Percentiles rank a stretch among this genome's conserved stretches.
Evolutionary conservation across 148 eudicot species (phyloP).

Genomic region (Drosera capensis): DNA sequence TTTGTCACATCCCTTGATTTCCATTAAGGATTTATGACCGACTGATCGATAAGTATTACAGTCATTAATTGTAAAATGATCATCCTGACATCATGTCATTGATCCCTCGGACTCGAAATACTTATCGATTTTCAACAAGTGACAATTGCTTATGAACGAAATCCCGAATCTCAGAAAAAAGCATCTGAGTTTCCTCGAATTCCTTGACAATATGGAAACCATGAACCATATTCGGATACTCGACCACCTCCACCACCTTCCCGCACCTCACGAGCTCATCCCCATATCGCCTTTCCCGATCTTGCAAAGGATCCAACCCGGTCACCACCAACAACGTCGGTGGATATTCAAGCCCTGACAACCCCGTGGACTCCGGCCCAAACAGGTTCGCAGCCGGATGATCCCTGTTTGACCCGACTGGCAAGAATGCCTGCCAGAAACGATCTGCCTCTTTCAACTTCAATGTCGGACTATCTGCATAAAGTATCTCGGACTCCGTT

Average conservation of each 20-base stretch:
- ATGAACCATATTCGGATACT: conserved; percentile 21
- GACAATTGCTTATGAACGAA: conserved; percentile 17
- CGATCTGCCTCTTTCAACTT: conserved; percentile 10
- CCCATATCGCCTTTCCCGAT: conserved; percentile 20
- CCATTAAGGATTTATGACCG: too few relatives aligned
- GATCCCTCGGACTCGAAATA: too few relatives aligned
- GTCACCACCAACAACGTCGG: conserved; percentile 17
- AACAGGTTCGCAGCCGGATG: conserved; percentile 20
- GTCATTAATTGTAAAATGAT: too few relatives aligned
- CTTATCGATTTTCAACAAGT: too few relatives aligned
- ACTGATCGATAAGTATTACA: too few relatives aligned
- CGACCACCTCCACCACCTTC: conserved; percentile 20
- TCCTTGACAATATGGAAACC: conserved; percentile 14
- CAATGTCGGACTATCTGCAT: neutral
- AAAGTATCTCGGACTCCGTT: conserved; percentile 19
- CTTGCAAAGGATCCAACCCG: conserved; percentile 25
- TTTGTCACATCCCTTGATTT: too few relatives aligned
- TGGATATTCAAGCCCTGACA: conserved; percentile 16
- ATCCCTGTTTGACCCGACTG: conserved; percentile 21
- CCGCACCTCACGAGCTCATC: conserved; percentile 18
- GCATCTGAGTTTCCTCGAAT: conserved; percentile 8
- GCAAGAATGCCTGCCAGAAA: conserved; percentile 32
- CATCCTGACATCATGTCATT: too few relatives aligned
- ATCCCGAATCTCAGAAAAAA: conserved; percentile 6
- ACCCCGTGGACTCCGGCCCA: conserved; percentile 1